A percentile compares a stretch with the other conserved stretches of the same genome.
phyloP scores from a whole-genome alignment of 371 early-diverging fungal species.

The Apophysomyces trapeziformis region DNA sequence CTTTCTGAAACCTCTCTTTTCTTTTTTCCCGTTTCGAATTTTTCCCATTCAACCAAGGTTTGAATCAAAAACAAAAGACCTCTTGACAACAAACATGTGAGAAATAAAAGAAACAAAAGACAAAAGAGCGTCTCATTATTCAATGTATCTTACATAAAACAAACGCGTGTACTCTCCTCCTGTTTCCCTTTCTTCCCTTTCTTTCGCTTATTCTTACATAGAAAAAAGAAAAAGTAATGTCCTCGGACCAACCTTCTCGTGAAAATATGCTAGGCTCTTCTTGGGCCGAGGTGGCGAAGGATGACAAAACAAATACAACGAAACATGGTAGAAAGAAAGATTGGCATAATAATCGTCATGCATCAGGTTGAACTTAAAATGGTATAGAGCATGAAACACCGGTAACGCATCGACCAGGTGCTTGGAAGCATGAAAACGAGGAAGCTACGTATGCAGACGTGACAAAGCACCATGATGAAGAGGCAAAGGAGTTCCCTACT shows the following conservation, averaged over 20 bases:
- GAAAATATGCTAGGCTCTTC: slow-evolving; percentile 21
- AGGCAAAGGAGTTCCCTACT: slow-evolving; percentile 38
- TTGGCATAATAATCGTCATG: background rate
- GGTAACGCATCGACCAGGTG: slow-evolving; percentile 19
- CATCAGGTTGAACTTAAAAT: too few species aligned
- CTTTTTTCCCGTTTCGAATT: background rate
- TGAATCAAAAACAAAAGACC: background rate
- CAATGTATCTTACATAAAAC: background rate
- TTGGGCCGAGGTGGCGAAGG: slow-evolving; percentile 36
- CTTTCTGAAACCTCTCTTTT: background rate
- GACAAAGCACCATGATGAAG: slow-evolving; percentile 27
- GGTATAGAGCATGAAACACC: background rate
- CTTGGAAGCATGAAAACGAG: slow-evolving; percentile 21
- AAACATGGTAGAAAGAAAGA: slow-evolving; percentile 9
- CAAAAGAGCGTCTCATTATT: background rate
- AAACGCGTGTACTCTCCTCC: background rate
- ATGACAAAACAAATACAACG: slow-evolving; percentile 5
- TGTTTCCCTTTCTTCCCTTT: too few species aligned
- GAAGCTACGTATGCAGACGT: slow-evolving; percentile 32
- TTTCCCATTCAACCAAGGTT: background rate
- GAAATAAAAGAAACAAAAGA: background rate
- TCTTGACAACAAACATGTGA: background rate
- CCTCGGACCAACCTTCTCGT: background rate
- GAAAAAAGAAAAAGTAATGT: too few species aligned
- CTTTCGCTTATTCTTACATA: too few species aligned